Base-by-base conservation (phyloP, 2,329 filamentous ascomycete species). In the Ophiocordyceps unilateralis region DNA sequence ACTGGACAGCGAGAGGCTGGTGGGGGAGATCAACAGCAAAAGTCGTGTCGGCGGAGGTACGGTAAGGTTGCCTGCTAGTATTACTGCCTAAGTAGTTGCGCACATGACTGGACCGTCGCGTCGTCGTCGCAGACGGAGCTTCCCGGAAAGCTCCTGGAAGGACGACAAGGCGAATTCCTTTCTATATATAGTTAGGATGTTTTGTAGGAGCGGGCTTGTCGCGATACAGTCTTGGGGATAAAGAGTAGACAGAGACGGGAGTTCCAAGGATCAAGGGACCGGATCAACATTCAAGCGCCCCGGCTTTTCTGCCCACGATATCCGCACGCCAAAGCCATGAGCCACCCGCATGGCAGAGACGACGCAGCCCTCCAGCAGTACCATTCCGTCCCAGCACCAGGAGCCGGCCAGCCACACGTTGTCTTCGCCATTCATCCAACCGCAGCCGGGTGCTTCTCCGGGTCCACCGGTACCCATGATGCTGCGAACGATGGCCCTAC, bases 341-440 rank as follows among this genome's bases (percentile, higher is more conserved):
- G 72, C 74, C 39, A 78, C 61, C 28, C 66, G 61, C 64, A 72
- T 71, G 1, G 74, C 72, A 8, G 73, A 77, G 2, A 73, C 63
- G 3, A 78, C 60, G 44, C 74, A 79, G 1, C 75, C 75, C 52
- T 78, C 74, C 4, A 78, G 54, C 15, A 78, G 49, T 1, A 78
- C 72, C 72, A 78, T 73, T 3, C 74, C 74, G 53, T 78, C 74
- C 74, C 74, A 78, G 49, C 73, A 78, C 75, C 74, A 78, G 0
- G 71, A 70, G 6, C 74, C 74, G 1, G 65, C 62, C 12, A 78
- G 50, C 64, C 67, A 78, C 0, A 78, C 66, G 36, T 66, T 63
- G 8, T 65, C 62, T 41, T 72, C 59, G 0, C 73, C 73, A 45
- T 73, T 77, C 8, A 54, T 61, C 72, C 73, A 77, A 4, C 34